Base-by-base conservation (phyloP, 2,329 filamentous ascomycete species). In the Alternaria triticina region DNA sequence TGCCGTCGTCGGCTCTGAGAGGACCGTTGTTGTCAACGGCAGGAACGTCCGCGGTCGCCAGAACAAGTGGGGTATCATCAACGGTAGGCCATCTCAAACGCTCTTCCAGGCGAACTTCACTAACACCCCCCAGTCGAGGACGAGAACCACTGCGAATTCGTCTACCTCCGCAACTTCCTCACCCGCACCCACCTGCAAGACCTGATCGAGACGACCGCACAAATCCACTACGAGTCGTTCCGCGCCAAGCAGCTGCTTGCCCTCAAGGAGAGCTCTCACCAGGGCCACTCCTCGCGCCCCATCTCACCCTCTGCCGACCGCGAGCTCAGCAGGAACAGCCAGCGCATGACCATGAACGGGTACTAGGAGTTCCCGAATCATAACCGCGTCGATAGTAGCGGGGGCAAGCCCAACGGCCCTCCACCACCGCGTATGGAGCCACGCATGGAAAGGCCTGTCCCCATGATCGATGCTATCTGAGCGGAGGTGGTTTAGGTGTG, bases 211-310 rank as follows among this genome's bases (percentile, higher is more conserved):
- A 99, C 96, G 30, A 99, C 96, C 51, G 97, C 94, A 74, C 96
- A 99, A 86, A 99, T 97, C 83, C 96, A 99, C 88, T 99, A 99
- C 87, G 96, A 99, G 87, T 97, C 94, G 64, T 99, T 99, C 94
- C 94, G 96, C 83, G 94, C 96, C 77, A 99, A 99, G 90, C 96
- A 99, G 84, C 87, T 99, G 77, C 86, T 99, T 79, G 96, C 96
- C 62, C 88, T 99, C 81, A 99, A 98, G 89, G 96, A 99, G 87
- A 97, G 92, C 79, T 93, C 93, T 73, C 92, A 93, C 70, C 91
- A 90, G 70, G 85, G 84, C 67, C 86, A 89, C 85, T 89, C 90
- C 70, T 96, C 93, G 85, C 88, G 95, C 81, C 96, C 96, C 78
- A 99, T 99, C 86, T 97, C 93, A 81, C 96, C 96, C 65, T 88